Evolutionary conservation across 2,329 filamentous ascomycete genomes (phyloP).

Genomic region (Aspergillus sp.): DNA sequence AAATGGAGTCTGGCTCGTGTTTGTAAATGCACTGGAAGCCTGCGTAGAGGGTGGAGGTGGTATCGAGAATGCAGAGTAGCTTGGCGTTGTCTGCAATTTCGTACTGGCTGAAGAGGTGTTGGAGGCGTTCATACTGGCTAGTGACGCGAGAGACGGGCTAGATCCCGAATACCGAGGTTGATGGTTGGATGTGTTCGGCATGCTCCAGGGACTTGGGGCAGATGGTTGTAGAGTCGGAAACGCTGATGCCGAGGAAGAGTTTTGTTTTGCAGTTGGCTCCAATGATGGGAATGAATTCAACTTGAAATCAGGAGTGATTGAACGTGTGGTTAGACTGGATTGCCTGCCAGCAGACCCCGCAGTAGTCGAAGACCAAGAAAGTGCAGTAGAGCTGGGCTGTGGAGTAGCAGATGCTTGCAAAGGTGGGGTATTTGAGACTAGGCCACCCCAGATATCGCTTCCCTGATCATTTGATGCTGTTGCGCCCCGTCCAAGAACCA

Average conservation of each 20-base stretch:
- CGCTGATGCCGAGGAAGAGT: conserved; percentile 25
- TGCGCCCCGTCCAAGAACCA: conserved; percentile 72
- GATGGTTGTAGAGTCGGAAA: conserved; percentile 33
- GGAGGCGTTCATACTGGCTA: conserved; percentile 26
- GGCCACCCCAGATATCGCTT: conserved; percentile 32
- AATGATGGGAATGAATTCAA: conserved; percentile 50
- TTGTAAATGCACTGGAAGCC: conserved; percentile 16
- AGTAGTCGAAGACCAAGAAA: conserved; percentile 45
- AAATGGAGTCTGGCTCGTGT: conserved; percentile 20
- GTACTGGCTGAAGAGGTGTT: conserved; percentile 16
- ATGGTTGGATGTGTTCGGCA: conserved; percentile 12
- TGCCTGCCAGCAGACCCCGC: conserved; percentile 20
- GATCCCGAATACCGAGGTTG: conserved; percentile 16
- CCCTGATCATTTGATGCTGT: conserved; percentile 37
- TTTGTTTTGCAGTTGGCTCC: conserved; percentile 38
- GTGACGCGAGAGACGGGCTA: conserved; percentile 22
- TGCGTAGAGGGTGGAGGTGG: conserved; percentile 38
- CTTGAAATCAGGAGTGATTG: conserved; percentile 54
- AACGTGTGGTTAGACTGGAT: conserved; percentile 37
- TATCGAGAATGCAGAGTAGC: conserved; percentile 42
- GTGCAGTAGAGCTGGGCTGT: conserved; percentile 26
- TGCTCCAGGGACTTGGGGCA: conserved; percentile 23
- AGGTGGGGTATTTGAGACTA: conserved; percentile 31
- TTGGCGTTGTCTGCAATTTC: conserved; percentile 23
- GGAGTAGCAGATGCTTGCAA: conserved; percentile 24